Conservation (phyloP, 2,329 filamentous ascomycete genomes). For the Alternaria conjuncta region DNA sequence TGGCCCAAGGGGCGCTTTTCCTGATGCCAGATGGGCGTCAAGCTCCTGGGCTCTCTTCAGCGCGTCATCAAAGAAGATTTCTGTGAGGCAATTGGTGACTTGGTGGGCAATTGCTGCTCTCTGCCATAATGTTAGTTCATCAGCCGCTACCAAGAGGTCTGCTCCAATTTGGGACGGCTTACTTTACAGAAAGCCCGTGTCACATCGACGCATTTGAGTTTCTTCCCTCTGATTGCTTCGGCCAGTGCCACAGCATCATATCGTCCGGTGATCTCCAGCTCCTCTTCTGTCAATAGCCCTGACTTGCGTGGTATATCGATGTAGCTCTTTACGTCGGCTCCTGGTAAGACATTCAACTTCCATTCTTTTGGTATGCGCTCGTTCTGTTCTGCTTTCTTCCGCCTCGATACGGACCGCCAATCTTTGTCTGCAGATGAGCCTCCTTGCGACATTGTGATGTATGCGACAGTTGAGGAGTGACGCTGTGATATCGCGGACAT, state of each 20-base stretch:
- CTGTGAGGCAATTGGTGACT: slow-evolving; percentile 52
- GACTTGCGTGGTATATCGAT: slow-evolving; percentile 60
- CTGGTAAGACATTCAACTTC: slow-evolving; percentile 42
- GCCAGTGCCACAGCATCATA: slow-evolving; percentile 56
- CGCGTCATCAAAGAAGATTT: slow-evolving; percentile 48
- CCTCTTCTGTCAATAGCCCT: slow-evolving; percentile 58
- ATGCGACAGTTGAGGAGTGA: neutral
- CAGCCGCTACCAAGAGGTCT: neutral
- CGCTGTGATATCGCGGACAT: slow-evolving; percentile 1
- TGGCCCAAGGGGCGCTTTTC: slow-evolving; percentile 51
- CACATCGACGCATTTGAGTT: slow-evolving; percentile 48
- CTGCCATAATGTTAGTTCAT: slow-evolving; percentile 20
- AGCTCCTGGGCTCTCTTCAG: slow-evolving; percentile 43
- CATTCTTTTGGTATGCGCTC: slow-evolving; percentile 54
- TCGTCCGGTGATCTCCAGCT: slow-evolving; percentile 63
- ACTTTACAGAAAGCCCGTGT: slow-evolving; percentile 54
- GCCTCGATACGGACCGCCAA: slow-evolving; percentile 51
- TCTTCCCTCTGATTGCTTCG: slow-evolving; percentile 42
- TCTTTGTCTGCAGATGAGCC: slow-evolving; percentile 16
- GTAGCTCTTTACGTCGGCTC: slow-evolving; percentile 33
- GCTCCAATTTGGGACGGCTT: neutral
- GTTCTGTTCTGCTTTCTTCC: slow-evolving; percentile 52
- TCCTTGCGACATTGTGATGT: slow-evolving; percentile 20
- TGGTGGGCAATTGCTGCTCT: slow-evolving; percentile 57
- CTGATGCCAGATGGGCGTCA: slow-evolving; percentile 50